Percentiles rank a stretch among this genome's conserved stretches.
phyloP scores from a whole-genome alignment of 1,139 yeast genomes.

The Magnusiomyces sp. region DNA sequence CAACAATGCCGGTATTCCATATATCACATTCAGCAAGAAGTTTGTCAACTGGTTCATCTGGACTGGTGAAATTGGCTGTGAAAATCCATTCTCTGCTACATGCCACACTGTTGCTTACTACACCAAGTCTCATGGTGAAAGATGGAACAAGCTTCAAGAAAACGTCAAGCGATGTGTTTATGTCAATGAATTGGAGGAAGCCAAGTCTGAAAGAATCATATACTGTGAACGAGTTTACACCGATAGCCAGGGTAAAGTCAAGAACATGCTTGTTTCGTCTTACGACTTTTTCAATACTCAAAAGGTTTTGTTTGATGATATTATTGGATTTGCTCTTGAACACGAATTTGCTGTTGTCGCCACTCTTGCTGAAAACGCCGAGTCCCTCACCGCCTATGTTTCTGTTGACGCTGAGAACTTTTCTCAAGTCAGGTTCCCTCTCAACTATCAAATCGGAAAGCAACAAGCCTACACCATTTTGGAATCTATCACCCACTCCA shows the following conservation, averaged over 20 bases:
- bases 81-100: conserved; percentile 32
- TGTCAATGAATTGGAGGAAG: conserved; percentile 42
- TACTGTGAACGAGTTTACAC: conserved; percentile 46
- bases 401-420: conserved; percentile 74
- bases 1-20: conserved; percentile 29
- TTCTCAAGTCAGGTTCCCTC: conserved; percentile 77
- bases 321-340: conserved; percentile 58
- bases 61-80: conserved; percentile 58
- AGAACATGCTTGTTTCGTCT: conserved; percentile 40
- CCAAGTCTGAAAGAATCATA: conserved; percentile 43
- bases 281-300: conserved; percentile 43
- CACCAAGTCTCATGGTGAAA: conserved; percentile 46
- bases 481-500: conserved; percentile 64
- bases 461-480: conserved; percentile 81
- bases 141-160: conserved; percentile 46
- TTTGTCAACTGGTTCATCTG: conserved; percentile 56
- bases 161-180: conserved; percentile 58
- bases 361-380: conserved; percentile 35
- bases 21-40: conserved; percentile 50
- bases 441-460: conserved; percentile 49
- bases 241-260: conserved; percentile 26
- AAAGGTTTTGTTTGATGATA: conserved; percentile 39
- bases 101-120: conserved; percentile 52
- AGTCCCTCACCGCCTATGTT: conserved; percentile 54
- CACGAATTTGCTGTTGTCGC: conserved; percentile 71